Evolutionary conservation across 495 filamentous ascomycete species (phyloP).

Genomic region (Penicillium dipodomyicola): DNA sequence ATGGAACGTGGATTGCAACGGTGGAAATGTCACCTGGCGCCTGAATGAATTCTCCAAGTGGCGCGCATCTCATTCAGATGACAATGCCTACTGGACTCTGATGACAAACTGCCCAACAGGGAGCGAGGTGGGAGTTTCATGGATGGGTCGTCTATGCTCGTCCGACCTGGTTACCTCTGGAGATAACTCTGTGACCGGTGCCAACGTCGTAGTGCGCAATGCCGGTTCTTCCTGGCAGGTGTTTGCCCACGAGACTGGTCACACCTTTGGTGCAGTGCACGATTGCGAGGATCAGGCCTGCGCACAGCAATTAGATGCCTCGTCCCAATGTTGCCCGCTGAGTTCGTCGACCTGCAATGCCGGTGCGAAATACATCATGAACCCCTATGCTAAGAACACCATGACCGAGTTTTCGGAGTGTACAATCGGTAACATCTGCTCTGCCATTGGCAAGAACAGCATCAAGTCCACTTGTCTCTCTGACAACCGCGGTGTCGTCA

Average conservation of each 20-base stretch:
- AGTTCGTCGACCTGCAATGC: slow-evolving; percentile 70
- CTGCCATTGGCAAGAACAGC: slow-evolving; percentile 76
- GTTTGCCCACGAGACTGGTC: slow-evolving; percentile 92
- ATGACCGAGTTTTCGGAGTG: slow-evolving; percentile 83
- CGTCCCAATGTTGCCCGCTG: slow-evolving; percentile 86
- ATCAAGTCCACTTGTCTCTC: slow-evolving; percentile 74
- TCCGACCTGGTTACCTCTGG: slow-evolving; percentile 49
- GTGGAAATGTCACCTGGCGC: slow-evolving; percentile 67
- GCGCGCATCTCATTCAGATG: slow-evolving; percentile 71
- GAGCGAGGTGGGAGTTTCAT: slow-evolving; percentile 86
- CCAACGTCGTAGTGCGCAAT: slow-evolving; percentile 88
- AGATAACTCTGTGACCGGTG: slow-evolving; percentile 69
- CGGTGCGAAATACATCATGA: slow-evolving; percentile 82
- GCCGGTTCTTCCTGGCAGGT: slow-evolving; percentile 85
- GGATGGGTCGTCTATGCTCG: slow-evolving; percentile 86
- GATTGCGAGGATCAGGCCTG: slow-evolving; percentile 79
- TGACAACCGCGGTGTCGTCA: slow-evolving; percentile 78
- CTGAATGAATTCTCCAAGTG: slow-evolving; percentile 86
- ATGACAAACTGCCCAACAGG: slow-evolving; percentile 82
- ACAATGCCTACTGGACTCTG: slow-evolving; percentile 90
- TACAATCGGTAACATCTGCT: slow-evolving; percentile 90
- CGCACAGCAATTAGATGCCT: slow-evolving; percentile 52
- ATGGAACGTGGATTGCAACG: slow-evolving; percentile 77
- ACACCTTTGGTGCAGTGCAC: slow-evolving; percentile 95
- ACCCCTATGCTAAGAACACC: slow-evolving; percentile 72